Evolutionary conservation across 371 early-diverging fungal genomes (phyloP).

Genomic region (Mortierella sp.): DNA sequence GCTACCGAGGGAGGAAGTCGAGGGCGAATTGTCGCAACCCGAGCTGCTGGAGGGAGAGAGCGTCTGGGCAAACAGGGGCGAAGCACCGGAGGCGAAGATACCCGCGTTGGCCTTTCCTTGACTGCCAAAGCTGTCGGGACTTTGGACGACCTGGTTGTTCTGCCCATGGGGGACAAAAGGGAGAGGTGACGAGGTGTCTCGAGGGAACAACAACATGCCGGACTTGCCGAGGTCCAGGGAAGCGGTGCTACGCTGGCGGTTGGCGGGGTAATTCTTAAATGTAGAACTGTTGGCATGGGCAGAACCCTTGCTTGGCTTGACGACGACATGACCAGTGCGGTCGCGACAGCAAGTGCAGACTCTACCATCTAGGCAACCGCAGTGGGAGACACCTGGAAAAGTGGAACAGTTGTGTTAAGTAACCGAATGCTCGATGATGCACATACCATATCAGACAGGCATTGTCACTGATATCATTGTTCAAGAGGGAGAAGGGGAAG

Average conservation of each 20-base stretch:
- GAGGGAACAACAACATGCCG: slow-evolving; percentile 30
- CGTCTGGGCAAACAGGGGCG: slow-evolving; percentile 46
- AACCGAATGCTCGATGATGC: background rate
- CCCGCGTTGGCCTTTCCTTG: slow-evolving; percentile 30
- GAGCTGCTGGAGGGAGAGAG: slow-evolving; percentile 36
- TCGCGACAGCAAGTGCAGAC: slow-evolving; percentile 37
- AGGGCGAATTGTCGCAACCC: slow-evolving; percentile 33
- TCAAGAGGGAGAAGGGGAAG: slow-evolving; percentile 4
- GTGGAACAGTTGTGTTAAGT: slow-evolving; percentile 29
- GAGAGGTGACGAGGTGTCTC: slow-evolving; percentile 39
- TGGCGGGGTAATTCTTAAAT: slow-evolving; percentile 26
- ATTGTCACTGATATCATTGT: background rate
- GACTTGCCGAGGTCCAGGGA: slow-evolving; percentile 52
- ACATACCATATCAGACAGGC: background rate
- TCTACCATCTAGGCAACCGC: slow-evolving; percentile 44
- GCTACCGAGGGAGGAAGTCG: slow-evolving; percentile 27
- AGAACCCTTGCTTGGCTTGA: slow-evolving; percentile 29
- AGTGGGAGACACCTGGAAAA: slow-evolving; percentile 34
- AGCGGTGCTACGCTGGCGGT: slow-evolving; percentile 34
- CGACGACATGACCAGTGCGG: slow-evolving; percentile 18
- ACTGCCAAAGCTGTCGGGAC: slow-evolving; percentile 31
- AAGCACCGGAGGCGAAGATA: slow-evolving; percentile 19
- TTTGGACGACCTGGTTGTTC: slow-evolving; percentile 26
- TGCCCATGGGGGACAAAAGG: slow-evolving; percentile 43
- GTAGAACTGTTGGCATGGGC: slow-evolving; percentile 16